These are phyloP conservation scores for Naganishia albida DNA, from an alignment of 1,284 basidiomycete species.

Conservation along the genomic window DNA sequence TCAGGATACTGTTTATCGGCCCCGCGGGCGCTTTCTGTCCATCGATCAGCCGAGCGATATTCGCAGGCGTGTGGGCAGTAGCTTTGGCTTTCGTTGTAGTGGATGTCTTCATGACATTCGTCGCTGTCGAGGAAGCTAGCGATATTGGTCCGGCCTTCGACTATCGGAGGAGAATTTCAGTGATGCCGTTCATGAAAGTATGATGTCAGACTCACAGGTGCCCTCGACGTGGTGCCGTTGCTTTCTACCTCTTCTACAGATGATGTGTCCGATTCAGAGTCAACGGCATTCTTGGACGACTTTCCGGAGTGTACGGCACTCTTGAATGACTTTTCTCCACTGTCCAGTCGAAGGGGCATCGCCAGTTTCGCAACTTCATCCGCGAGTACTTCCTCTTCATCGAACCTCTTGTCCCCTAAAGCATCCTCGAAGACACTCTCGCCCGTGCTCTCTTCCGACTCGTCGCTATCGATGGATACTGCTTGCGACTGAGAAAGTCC, in stretches of 20 bases:
- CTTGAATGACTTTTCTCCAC: background rate
- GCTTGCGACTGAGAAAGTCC: conserved; percentile 22
- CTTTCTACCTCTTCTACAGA: conserved; percentile 14
- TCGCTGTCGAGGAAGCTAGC: conserved; percentile 20
- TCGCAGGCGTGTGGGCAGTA: conserved; percentile 7
- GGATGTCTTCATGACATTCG: conserved; percentile 2
- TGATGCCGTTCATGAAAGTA: background rate
- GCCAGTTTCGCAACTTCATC: conserved; percentile 30
- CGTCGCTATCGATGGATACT: conserved; percentile 17
- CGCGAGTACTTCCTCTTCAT: conserved; percentile 25
- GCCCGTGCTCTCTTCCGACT: conserved; percentile 3
- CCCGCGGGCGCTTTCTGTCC: conserved; percentile 31
- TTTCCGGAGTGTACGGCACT: too few species aligned
- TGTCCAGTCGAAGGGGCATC: conserved; percentile 12
- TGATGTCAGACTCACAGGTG: background rate
- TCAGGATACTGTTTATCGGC: conserved; percentile 27
- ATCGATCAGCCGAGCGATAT: conserved; percentile 30
- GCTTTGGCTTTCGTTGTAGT: conserved; percentile 14
- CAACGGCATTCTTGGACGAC: too few species aligned
- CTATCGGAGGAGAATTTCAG: background rate
- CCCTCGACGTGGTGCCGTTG: background rate
- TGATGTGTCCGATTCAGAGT: conserved; percentile 2
- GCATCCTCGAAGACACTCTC: conserved; percentile 15
- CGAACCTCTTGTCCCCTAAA: conserved; percentile 23
- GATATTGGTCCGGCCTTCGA: conserved; percentile 1